Percentiles rank a stretch among this genome's conserved stretches.
phyloP scores from a whole-genome alignment of 2,329 filamentous ascomycete genomes.

The Pseudocercospora cruenta region DNA sequence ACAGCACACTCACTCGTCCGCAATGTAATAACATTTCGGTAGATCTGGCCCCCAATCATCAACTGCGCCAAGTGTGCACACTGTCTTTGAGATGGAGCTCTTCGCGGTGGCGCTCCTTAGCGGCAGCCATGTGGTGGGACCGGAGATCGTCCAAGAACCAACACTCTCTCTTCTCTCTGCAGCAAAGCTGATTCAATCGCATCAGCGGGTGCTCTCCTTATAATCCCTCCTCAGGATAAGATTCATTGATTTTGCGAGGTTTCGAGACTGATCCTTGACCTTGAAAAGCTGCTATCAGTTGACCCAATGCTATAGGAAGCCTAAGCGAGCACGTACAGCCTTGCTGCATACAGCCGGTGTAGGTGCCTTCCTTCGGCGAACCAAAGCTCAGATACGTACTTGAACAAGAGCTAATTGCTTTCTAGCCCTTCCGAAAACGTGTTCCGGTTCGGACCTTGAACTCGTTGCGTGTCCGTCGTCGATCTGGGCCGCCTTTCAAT shows the following conservation, averaged over 20 bases:
- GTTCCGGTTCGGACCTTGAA: background rate
- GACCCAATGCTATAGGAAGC: background rate
- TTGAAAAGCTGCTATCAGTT: background rate
- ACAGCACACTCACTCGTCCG: background rate
- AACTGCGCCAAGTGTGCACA: background rate
- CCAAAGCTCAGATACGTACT: background rate
- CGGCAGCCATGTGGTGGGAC: background rate
- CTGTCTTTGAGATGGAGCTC: background rate
- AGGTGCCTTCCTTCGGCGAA: constrained; percentile 2
- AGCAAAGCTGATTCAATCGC: background rate
- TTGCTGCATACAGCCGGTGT: constrained; percentile 1
- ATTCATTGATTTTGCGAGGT: background rate
- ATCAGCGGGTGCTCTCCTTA: background rate
- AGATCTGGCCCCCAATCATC: background rate
- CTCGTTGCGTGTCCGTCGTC: background rate
- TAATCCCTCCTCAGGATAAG: background rate
- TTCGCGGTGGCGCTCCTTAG: constrained; percentile 2
- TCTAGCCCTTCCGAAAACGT: background rate
- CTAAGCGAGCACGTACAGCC: constrained; percentile 9
- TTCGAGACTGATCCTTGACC: background rate
- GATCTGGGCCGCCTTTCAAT: constrained; percentile 13
- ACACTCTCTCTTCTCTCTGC: background rate
- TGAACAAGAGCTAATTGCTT: background rate
- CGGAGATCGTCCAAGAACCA: background rate
- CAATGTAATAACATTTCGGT: background rate